Evolutionary conservation across 495 filamentous ascomycete species (phyloP).

Genomic region (Penicillium atrosanguineum): DNA sequence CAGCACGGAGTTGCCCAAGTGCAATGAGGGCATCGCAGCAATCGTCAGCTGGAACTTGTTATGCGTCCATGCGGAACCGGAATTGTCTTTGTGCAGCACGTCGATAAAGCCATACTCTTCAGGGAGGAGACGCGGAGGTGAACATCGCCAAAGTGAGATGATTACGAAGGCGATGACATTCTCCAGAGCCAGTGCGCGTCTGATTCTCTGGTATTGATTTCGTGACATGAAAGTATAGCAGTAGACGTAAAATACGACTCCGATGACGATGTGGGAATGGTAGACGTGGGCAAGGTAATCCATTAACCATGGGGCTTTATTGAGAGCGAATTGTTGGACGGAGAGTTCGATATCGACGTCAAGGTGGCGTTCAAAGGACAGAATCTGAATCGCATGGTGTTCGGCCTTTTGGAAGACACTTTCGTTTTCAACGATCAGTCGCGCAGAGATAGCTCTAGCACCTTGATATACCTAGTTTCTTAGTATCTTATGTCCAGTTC

Average conservation of each 20-base stretch:
- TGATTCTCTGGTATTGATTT: constrained; percentile 50
- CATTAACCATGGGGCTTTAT: constrained; percentile 58
- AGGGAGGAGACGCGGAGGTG: constrained; percentile 60
- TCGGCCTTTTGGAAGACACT: constrained; percentile 42
- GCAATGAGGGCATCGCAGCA: constrained; percentile 58
- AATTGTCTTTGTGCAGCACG: constrained; percentile 54
- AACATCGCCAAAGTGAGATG: constrained; percentile 58
- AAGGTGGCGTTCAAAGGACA: constrained; percentile 50
- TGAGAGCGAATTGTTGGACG: constrained; percentile 35
- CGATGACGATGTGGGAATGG: constrained; percentile 52
- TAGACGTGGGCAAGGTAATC: constrained; percentile 48
- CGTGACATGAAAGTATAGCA: constrained; percentile 56
- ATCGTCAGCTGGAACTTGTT: constrained; percentile 55
- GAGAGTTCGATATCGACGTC: constrained; percentile 51
- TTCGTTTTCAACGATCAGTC: constrained; percentile 45
- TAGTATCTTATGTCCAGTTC: not conserved
- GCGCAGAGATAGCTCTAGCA: constrained; percentile 55
- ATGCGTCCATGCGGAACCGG: constrained; percentile 57
- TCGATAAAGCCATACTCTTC: constrained; percentile 62
- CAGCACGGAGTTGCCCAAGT: constrained; percentile 57
- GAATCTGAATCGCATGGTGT: constrained; percentile 48
- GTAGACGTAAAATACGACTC: constrained; percentile 46
- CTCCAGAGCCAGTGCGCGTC: constrained; percentile 57
- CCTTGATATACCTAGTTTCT: constrained; percentile 53
- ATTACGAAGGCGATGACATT: constrained; percentile 60